Conservation (phyloP, 2,329 filamentous ascomycete genomes). For the Colletotrichum destructivum region DNA sequence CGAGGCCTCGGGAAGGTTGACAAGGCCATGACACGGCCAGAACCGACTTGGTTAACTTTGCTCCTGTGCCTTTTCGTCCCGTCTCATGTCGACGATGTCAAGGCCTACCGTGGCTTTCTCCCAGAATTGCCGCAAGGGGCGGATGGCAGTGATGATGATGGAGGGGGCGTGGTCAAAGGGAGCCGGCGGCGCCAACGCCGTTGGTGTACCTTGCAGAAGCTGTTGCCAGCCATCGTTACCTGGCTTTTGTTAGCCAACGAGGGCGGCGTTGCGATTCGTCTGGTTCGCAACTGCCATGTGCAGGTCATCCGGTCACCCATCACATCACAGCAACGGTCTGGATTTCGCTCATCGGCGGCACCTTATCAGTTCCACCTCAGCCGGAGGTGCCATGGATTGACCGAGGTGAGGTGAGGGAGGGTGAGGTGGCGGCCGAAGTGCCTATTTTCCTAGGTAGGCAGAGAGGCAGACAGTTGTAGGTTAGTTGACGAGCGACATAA, state of each 20-base stretch:
- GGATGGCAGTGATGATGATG: slow-evolving; percentile 24
- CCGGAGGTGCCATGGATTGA: slow-evolving; percentile 29
- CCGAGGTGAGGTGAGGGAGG: slow-evolving; percentile 14
- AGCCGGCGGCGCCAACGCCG: slow-evolving; percentile 7
- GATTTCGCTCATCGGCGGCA: slow-evolving; percentile 26
- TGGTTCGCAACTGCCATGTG: slow-evolving; percentile 35
- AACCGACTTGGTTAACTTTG: slow-evolving; percentile 24
- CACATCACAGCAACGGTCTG: slow-evolving; percentile 16
- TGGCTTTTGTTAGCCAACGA: slow-evolving; percentile 12
- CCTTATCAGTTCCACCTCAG: not conserved
- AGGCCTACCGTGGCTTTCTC: slow-evolving; percentile 29
- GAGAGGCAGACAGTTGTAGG: not conserved
- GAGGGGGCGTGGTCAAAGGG: slow-evolving; percentile 33
- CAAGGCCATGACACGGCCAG: slow-evolving; percentile 15
- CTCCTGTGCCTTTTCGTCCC: slow-evolving; percentile 22
- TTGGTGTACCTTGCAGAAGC: slow-evolving; percentile 29
- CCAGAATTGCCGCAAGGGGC: slow-evolving; percentile 38
- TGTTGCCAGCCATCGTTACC: slow-evolving; percentile 14
- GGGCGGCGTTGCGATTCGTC: slow-evolving; percentile 34
- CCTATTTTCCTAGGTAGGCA: too few species aligned
- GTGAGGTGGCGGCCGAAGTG: not conserved
- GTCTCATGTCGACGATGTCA: slow-evolving; percentile 29
- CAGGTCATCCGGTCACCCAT: slow-evolving; percentile 31
- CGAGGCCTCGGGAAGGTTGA: not conserved
- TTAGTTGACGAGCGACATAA: not conserved